phyloP scores from a whole-genome alignment of 2,329 filamentous ascomycete species.

The Hymenoscyphus repandus region DNA sequence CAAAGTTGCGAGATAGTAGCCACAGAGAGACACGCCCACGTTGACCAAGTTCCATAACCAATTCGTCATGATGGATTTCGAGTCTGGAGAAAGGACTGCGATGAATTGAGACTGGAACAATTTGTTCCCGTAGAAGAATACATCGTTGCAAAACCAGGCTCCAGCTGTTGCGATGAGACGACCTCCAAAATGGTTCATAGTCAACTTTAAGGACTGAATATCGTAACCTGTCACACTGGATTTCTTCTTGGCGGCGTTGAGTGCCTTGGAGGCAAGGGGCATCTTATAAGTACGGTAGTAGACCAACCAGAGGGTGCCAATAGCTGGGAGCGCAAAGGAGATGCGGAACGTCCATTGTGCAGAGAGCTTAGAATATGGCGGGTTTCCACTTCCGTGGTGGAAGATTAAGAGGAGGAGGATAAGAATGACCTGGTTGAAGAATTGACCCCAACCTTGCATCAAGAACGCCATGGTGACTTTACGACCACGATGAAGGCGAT shows the following conservation, averaged over 20 bases:
- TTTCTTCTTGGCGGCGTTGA: conserved; percentile 79
- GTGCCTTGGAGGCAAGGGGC: conserved; percentile 78
- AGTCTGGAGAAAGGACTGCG: conserved; percentile 64
- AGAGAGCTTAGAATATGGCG: conserved; percentile 71
- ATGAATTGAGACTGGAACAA: conserved; percentile 94
- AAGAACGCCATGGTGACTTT: conserved; percentile 94
- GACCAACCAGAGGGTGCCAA: conserved; percentile 88
- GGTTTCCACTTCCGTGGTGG: conserved; percentile 54
- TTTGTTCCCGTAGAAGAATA: conserved; percentile 99
- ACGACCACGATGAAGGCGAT: conserved; percentile 90
- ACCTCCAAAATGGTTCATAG: conserved; percentile 77
- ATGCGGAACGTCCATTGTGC: conserved; percentile 89
- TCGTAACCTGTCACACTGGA: conserved; percentile 88
- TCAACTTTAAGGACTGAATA: conserved; percentile 71
- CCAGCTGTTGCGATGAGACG: conserved; percentile 82
- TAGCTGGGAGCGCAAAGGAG: conserved; percentile 84
- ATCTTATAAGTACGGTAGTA: conserved; percentile 97
- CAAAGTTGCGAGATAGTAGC: conserved; percentile 77
- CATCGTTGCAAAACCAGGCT: conserved; percentile 92
- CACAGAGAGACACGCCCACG: conserved; percentile 75
- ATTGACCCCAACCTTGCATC: conserved; percentile 98
- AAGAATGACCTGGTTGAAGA: conserved; percentile 85
- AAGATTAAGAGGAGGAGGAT: conserved; percentile 85
- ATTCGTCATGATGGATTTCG: conserved; percentile 61
- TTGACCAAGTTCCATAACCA: conserved; percentile 96